Evolutionary conservation across 768 basidiomycete species (phyloP).

Genomic region (Xerocomus potaroensis): DNA sequence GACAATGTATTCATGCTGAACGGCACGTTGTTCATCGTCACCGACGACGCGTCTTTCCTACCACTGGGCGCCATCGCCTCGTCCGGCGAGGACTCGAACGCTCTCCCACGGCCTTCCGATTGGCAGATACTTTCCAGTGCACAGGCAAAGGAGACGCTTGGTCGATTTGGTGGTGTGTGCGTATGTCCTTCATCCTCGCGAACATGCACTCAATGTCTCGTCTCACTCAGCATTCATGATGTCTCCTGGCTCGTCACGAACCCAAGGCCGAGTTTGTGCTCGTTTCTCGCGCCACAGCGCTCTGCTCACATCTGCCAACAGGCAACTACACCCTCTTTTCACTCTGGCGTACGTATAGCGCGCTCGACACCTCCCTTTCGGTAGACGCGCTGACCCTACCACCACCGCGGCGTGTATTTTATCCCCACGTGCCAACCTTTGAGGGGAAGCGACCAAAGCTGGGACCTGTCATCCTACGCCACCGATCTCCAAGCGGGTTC

Average conservation of each 20-base stretch:
- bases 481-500: slow-evolving; percentile 56
- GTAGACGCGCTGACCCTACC: slow-evolving; percentile 50
- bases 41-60: slow-evolving; percentile 64
- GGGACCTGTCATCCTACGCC: slow-evolving; percentile 29
- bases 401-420: slow-evolving; percentile 69
- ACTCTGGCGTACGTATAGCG: slow-evolving; percentile 72
- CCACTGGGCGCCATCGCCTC: slow-evolving; percentile 46
- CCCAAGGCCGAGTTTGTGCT: slow-evolving; percentile 42
- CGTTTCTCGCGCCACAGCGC: neutral
- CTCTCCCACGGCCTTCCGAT: slow-evolving; percentile 44
- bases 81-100: slow-evolving; percentile 28
- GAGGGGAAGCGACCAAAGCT: slow-evolving; percentile 38
- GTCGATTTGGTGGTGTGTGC: slow-evolving; percentile 51
- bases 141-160: slow-evolving; percentile 47
- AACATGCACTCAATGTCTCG: neutral
- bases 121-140: slow-evolving; percentile 57
- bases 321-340: slow-evolving; percentile 73
- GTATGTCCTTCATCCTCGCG: slow-evolving; percentile 20
- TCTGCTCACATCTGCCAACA: slow-evolving; percentile 6
- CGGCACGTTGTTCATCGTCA: slow-evolving; percentile 70
- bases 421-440: slow-evolving; percentile 65
- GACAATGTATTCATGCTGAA: slow-evolving; percentile 78
- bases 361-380: slow-evolving; percentile 47
- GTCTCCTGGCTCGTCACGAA: slow-evolving; percentile 67
- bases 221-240: slow-evolving; percentile 50